Base-by-base conservation (phyloP, 2,329 filamentous ascomycete species). In the Arthroderma sp. region DNA sequence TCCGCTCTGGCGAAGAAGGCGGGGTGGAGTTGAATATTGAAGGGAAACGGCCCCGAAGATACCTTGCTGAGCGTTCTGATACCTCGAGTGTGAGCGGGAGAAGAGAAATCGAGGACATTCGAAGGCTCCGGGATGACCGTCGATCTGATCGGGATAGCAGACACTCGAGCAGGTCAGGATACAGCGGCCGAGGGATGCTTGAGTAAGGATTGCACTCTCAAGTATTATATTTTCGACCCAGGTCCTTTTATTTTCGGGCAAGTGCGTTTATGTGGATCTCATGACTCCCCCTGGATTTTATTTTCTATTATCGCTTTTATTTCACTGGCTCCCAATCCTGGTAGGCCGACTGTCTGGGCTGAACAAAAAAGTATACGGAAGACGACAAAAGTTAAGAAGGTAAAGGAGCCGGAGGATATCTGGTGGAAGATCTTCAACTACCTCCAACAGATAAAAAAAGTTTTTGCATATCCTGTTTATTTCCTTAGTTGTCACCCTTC, bases 11-110 rank as follows among this genome's bases (percentile, higher is more conserved):
- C 29, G 59, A 67, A 4, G 55, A 60, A 15, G 63, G 64, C 37
- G 57, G 51, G 2, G 48, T 65, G 22, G 61, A 63, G 45, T 49
- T 67, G 42, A 65, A 63, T 46, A 64, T 67, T 44, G 61, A 59
- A 38, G 50, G 50, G 5, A 57, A 55, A 29, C 57, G 57, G 44
- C 57, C 61, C 9, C 63, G 61, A 50, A 58, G 60, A 44, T 66
- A 66, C 48, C 50, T 65, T 36, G 52, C 55, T 27, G 47, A 53
- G 5, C 57, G 59, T 4, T 65, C 63, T 29, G 61, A 65, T 36
- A 59, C 61, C 38, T 57, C 58, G 6, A 56, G 57, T 37, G 53
- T 53, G 44, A 53, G 54, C 43, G 49, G 52, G 29, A 56, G 59
- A 30, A 52, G 58, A 44, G 61, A 60, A 37, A 44, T 61, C 22